Percentiles rank a stretch among this genome's conserved stretches.
Evolutionary conservation across 2,329 filamentous ascomycete genomes (phyloP).

Genomic region (Parascedosporium putredinis): DNA sequence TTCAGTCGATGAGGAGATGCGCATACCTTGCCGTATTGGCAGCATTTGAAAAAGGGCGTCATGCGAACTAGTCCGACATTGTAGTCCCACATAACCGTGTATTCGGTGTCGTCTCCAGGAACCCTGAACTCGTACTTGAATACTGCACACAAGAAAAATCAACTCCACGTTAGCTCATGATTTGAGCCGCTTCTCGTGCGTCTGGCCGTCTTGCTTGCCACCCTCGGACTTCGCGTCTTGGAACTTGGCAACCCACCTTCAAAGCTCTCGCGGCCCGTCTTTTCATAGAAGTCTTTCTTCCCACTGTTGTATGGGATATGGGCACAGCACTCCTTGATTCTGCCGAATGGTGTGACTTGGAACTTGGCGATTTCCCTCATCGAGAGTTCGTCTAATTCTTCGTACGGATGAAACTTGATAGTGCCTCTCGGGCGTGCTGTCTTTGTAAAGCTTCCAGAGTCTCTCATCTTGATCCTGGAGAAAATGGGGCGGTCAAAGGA

Average conservation of each 20-base stretch:
- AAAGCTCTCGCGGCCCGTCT: constrained; percentile 79
- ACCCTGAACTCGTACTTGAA: constrained; percentile 75
- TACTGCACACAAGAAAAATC: too few species aligned
- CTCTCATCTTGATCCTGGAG: constrained; percentile 50
- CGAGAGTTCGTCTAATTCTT: constrained; percentile 50
- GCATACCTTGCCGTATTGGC: constrained; percentile 73
- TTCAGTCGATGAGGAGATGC: neutral
- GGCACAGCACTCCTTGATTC: constrained; percentile 50
- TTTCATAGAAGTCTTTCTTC: constrained; percentile 79
- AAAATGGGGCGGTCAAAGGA: constrained; percentile 18
- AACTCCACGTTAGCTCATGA: neutral
- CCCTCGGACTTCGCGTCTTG: too few species aligned
- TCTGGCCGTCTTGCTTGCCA: too few species aligned
- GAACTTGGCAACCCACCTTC: constrained; percentile 53
- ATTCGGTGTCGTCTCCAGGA: constrained; percentile 55
- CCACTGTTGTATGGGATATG: constrained; percentile 93
- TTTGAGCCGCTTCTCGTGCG: neutral
- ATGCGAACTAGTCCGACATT: constrained; percentile 88
- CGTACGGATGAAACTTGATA: constrained; percentile 65
- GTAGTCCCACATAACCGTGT: constrained; percentile 93
- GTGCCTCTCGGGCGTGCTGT: constrained; percentile 49
- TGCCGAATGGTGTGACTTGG: constrained; percentile 53
- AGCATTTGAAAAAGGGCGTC: constrained; percentile 89
- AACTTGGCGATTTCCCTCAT: constrained; percentile 50
- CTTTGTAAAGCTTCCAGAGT: constrained; percentile 53